These are phyloP conservation scores for Pichia sp. DNA, from an alignment of 1,139 yeast genomes.

Conservation along the genomic window DNA sequence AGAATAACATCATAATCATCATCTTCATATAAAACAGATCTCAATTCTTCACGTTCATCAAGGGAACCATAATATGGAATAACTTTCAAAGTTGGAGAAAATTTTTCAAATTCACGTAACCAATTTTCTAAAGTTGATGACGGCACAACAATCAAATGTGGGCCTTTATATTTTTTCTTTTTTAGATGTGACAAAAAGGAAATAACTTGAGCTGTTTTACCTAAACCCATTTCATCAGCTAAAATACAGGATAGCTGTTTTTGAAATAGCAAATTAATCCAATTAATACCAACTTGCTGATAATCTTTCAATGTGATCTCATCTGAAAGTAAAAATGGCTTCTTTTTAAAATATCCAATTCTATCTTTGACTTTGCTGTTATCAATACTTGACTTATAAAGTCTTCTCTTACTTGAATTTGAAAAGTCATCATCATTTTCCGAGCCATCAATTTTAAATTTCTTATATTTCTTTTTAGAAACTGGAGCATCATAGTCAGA, in stretches of 20 bases:
- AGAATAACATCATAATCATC: constrained; percentile 81
- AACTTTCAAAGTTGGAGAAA: constrained; percentile 73
- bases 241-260: constrained; percentile 81
- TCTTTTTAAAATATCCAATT: constrained; percentile 52
- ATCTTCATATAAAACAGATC: constrained; percentile 56
- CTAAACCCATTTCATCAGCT: constrained; percentile 98
- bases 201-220: constrained; percentile 94
- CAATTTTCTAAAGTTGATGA: constrained; percentile 95
- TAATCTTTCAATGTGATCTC: constrained; percentile 72
- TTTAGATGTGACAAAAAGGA: constrained; percentile 85
- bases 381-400: constrained; percentile 10
- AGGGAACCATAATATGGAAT: constrained; percentile 93
- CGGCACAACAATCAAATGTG: constrained; percentile 86
- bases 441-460: constrained; percentile 17
- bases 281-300: constrained; percentile 92
- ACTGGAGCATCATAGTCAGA: constrained; percentile 3
- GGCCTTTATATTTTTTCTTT: constrained; percentile 54
- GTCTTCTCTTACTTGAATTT: background rate
- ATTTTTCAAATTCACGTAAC: constrained; percentile 88
- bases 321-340: constrained; percentile 60
- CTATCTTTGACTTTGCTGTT: constrained; percentile 8
- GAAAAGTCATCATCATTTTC: constrained; percentile 16
- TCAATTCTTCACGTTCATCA: constrained; percentile 74
- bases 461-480: constrained; percentile 8
- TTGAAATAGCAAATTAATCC: constrained; percentile 77